Evolutionary conservation across 345 rosid species (phyloP).

Genomic region (Kernera saxatilis): DNA sequence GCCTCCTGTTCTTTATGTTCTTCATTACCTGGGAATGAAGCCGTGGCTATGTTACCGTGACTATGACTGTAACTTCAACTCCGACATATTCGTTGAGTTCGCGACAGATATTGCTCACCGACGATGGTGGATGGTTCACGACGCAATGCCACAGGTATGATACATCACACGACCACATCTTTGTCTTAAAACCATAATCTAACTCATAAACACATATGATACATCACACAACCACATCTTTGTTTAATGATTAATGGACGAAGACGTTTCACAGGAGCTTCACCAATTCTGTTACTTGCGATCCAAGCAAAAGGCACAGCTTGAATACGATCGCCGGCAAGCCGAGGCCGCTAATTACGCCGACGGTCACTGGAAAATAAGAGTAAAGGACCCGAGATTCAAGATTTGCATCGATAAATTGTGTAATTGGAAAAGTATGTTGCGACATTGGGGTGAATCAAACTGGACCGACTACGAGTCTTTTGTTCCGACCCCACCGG

Average conservation of each 20-base stretch:
- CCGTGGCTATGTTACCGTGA: conserved; percentile 93
- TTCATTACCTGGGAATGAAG: conserved; percentile 83
- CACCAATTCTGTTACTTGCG: conserved; percentile 71
- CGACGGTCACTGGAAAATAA: conserved; percentile 69
- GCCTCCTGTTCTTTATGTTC: conserved; percentile 80
- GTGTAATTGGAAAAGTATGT: conserved; percentile 88
- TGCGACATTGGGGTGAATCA: conserved; percentile 91
- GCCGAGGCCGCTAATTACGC: conserved; percentile 69
- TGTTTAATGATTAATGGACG: no score
- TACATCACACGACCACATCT: neutral
- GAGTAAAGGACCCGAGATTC: conserved; percentile 53
- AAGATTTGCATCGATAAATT: conserved; percentile 70
- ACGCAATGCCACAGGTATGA: conserved; percentile 68
- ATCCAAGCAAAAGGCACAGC: conserved; percentile 89
- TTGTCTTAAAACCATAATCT: neutral
- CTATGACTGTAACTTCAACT: conserved; percentile 94
- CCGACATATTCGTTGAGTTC: conserved; percentile 79
- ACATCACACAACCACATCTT: no score
- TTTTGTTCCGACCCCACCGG: conserved; percentile 67
- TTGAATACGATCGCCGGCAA: conserved; percentile 75
- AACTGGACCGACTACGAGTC: conserved; percentile 63
- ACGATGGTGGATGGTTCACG: conserved; percentile 93
- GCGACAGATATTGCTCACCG: conserved; percentile 85
- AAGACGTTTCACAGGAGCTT: conserved; percentile 33
- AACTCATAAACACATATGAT: neutral